phyloP scores from a whole-genome alignment of 345 rosid genomes.

The Ricinus communis region DNA sequence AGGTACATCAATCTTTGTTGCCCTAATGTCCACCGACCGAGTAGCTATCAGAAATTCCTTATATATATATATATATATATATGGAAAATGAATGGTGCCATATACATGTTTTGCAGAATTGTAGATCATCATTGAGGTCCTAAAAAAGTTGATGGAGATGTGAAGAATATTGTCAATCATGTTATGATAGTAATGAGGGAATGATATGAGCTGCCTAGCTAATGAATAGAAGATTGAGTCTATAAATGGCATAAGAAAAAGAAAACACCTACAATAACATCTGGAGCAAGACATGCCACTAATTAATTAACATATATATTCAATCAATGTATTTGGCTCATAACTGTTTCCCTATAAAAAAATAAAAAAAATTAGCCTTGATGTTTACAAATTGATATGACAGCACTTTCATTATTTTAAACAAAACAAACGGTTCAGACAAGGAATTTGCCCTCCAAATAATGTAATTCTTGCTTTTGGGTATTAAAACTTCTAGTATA shows the following conservation, averaged over 20 bases:
- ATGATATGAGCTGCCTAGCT: background rate
- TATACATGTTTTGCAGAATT: too few species aligned
- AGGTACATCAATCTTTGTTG: background rate
- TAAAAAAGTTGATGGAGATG: background rate
- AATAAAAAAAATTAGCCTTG: background rate
- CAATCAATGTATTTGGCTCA: background rate
- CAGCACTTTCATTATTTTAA: background rate
- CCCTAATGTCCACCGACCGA: background rate
- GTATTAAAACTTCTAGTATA: too few species aligned
- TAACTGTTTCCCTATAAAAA: background rate
- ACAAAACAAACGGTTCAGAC: too few species aligned
- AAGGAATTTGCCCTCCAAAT: too few species aligned
- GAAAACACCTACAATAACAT: background rate
- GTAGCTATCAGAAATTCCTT: background rate
- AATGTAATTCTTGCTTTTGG: too few species aligned
- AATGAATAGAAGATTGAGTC: slow-evolving; percentile 7
- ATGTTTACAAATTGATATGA: background rate
- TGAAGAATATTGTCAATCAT: background rate
- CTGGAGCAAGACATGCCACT: background rate
- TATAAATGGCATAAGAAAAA: background rate
- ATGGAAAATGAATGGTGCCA: too few species aligned
- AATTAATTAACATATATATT: background rate
- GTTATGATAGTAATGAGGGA: slow-evolving; percentile 3
- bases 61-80: background rate
- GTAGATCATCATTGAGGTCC: too few species aligned